Base-by-base conservation (phyloP, 1,284 basidiomycete genomes). In the Ustilago xerochloae region DNA sequence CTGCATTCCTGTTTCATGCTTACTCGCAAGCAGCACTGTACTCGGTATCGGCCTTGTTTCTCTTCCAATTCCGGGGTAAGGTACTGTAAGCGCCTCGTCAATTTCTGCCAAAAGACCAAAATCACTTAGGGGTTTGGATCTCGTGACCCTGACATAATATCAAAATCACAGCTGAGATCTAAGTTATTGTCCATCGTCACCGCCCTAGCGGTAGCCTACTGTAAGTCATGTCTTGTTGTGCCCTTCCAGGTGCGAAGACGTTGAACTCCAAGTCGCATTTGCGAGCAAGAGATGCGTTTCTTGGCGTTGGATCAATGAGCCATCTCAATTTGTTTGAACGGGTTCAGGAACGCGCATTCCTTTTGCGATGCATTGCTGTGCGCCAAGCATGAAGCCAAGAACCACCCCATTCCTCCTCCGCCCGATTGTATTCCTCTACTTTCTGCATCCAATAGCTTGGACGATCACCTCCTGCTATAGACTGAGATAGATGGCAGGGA, bases 41-140 rank as follows among this genome's bases (percentile, higher is more conserved):
- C 16, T 12, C 20, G 12, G 39, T 22, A 28, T 22, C 24, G 29
- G 8, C 28, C 16, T 43, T 20, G 33, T 20, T 16, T 41, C 28
- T 53, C 52, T 55, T 45, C 53, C 32, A 5, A 46, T 46, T 46
- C 53, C 53, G 53, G 53, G 43, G 53, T 56, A 47, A 56, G 43
- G 24, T 18, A 45, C 43, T n/a, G 20, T 28, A 20, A 20, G 30
- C 29, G 32, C 8, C 48, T 16, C 29, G 7, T 48, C 15, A 18
- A 9, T 32, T 29, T 22, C 47, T 10, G 18, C 10, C 41, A 43
- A n/a, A n/a, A n/a, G n/a, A n/a, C n/a, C n/a, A n/a, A n/a, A n/a
- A n/a, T 39, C 20, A 20, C 4, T 39, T 47, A 47, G 46, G 36
- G 49, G 24, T 9, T 28, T 22, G 33, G 33, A 38, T 39, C 49